Base-by-base conservation (phyloP, 1,284 basidiomycete genomes). In the Ustilago curta region DNA sequence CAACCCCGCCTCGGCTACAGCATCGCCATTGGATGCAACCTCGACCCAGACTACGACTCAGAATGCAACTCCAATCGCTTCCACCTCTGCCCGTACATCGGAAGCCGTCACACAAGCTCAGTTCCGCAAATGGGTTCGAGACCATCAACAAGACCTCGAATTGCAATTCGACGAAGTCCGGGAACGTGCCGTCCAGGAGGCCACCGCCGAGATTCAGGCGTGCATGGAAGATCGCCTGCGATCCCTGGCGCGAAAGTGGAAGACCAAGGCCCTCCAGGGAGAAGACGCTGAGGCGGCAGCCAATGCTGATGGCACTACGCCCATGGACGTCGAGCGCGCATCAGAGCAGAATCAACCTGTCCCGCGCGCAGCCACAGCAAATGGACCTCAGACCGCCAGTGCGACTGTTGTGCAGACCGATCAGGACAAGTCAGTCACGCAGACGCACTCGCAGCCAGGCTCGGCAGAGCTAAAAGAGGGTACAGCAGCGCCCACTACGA, bases 151-250 rank as follows among this genome's bases (percentile, higher is more conserved):
- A n/a, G 58, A 64, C 50, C 48, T 73, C 31, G 65, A 68, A 49
- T 32, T 56, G 21, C 64, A 31, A 3, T 23, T 73, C 31, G 70
- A 73, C n/a, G 61, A 73, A 23, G 14, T 47, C 61, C 58, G 57
- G 50, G 65, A 64, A 8, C 45, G 53, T 14, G 61, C 61, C 9
- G 60, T 73, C 11, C 49, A 49, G 8, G 65, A 68, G 35, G 64
- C 70, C 16, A 55, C 50, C n/a, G 40, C 31, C 8, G 70, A 64
- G 23, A 60, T 47, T 23, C 44, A 60, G 29, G 58, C 53, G 8
- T 52, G 32, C 35, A 73, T 65, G 43, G 65, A 73, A 0, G 52
- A 64, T 9, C 55, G 53, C 23, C 42, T 72, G 4, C 47, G 50
- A 31, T 29, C 32, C 18, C 27, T 71, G 16, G 54, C 32, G 25